A percentile compares a stretch with the other conserved stretches of the same genome.
phyloP scores from a whole-genome alignment of 2,329 filamentous ascomycete genomes.

The Colletotrichum simmondsii region DNA sequence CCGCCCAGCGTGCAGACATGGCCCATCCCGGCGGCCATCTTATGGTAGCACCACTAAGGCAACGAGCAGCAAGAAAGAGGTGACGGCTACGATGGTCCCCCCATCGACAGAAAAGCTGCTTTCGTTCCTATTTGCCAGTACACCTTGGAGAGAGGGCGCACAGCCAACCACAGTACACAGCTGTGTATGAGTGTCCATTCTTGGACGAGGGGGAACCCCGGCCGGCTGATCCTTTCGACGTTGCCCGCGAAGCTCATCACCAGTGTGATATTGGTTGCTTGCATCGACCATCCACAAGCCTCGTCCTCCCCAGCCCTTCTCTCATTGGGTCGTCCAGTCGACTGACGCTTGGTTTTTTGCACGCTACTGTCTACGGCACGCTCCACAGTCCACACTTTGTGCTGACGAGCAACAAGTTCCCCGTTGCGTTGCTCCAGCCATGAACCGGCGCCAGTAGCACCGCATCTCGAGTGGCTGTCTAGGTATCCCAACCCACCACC shows the following conservation, averaged over 20 bases:
- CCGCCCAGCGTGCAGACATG: constrained; percentile 32
- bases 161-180: neutral
- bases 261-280: constrained; percentile 35
- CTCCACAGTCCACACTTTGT: neutral
- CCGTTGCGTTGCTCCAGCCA: constrained; percentile 21
- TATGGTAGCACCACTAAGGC: constrained; percentile 26
- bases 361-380: constrained; percentile 16
- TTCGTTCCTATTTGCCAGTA: constrained; percentile 27
- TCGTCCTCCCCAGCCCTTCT: neutral
- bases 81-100: constrained; percentile 2
- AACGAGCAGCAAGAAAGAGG: constrained; percentile 20
- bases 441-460: constrained; percentile 28
- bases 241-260: constrained; percentile 27
- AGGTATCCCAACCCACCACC: constrained; percentile 6
- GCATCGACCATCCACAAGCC: constrained; percentile 34
- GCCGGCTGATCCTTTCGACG: constrained; percentile 27
- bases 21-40: constrained; percentile 31
- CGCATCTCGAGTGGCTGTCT: constrained; percentile 27
- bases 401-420: constrained; percentile 10
- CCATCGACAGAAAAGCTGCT: neutral
- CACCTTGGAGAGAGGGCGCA: constrained; percentile 1
- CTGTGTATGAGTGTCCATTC: neutral
- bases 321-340: constrained; percentile 30
- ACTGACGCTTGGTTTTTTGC: constrained; percentile 27
- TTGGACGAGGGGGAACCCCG: constrained; percentile 23